A percentile compares a stretch with the other conserved stretches of the same genome.
These are phyloP conservation scores for Pholiota molesta DNA, from an alignment of 768 basidiomycete species.

Conservation along the genomic window DNA sequence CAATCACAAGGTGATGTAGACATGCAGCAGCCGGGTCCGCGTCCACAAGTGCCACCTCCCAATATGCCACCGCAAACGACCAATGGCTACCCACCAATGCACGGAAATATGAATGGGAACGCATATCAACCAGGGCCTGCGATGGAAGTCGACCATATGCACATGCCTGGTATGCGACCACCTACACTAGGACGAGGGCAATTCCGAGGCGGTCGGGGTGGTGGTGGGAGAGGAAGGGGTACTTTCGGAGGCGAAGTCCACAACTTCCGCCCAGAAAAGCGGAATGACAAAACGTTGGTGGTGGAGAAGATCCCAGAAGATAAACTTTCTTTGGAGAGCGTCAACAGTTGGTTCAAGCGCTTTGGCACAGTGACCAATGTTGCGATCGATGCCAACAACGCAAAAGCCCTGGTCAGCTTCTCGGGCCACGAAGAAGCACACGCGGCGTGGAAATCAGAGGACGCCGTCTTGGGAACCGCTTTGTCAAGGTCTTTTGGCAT, in stretches of 20 bases:
- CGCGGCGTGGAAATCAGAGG: constrained; percentile 89
- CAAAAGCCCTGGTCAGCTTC: constrained; percentile 90
- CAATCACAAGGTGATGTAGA: constrained; percentile 26
- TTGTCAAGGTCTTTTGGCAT: constrained; percentile 97
- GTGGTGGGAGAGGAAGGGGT: constrained; percentile 47
- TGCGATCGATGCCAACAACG: constrained; percentile 73
- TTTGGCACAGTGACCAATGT: constrained; percentile 94
- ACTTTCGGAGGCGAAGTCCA: constrained; percentile 68
- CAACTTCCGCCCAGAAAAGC: constrained; percentile 66
- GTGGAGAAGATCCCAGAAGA: constrained; percentile 94
- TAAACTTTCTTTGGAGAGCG: constrained; percentile 72
- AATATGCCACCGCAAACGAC: constrained; percentile 13
- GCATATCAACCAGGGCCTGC: constrained; percentile 14
- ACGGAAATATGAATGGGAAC: constrained; percentile 15
- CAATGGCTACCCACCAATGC: constrained; percentile 14
- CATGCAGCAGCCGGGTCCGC: constrained; percentile 23
- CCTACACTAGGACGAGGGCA: constrained; percentile 29
- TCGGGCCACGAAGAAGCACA: constrained; percentile 81
- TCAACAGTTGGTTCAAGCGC: constrained; percentile 89
- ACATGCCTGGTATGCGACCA: constrained; percentile 36
- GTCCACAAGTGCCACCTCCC: constrained; percentile 8
- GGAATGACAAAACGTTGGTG: constrained; percentile 81
- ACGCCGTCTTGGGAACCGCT: constrained; percentile 95
- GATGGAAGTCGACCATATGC: constrained; percentile 26
- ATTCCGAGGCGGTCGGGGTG: constrained; percentile 43